phyloP scores from a whole-genome alignment of 2,329 filamentous ascomycete species.

The Paraconiothyrium brasiliense region DNA sequence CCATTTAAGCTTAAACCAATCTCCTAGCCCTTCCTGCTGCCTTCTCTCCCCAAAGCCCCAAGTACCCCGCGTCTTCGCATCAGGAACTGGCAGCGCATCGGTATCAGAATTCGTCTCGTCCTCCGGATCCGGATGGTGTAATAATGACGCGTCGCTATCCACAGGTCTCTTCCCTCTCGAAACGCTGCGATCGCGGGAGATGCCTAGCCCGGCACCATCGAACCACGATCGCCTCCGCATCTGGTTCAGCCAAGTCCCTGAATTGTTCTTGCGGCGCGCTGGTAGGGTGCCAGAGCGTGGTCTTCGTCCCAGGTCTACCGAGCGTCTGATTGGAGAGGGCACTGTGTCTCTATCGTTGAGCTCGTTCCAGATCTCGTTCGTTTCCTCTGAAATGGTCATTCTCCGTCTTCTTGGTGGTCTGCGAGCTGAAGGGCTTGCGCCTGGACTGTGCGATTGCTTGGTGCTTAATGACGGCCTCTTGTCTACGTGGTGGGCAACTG shows the following conservation, averaged over 20 bases:
- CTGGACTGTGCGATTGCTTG: slow-evolving; percentile 30
- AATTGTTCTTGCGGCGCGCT: slow-evolving; percentile 37
- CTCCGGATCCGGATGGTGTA: slow-evolving; percentile 40
- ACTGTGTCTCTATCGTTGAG: slow-evolving; percentile 69
- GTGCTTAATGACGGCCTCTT: slow-evolving; percentile 35
- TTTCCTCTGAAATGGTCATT: slow-evolving; percentile 69
- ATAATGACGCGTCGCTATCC: slow-evolving; percentile 32
- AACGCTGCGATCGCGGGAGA: slow-evolving; percentile 33
- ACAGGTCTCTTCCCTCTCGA: slow-evolving; percentile 43
- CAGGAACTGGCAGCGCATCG: slow-evolving; percentile 28
- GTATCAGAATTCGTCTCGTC: slow-evolving; percentile 43
- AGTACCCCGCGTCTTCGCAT: slow-evolving; percentile 32
- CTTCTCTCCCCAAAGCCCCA: slow-evolving; percentile 37
- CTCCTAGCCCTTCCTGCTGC: slow-evolving; percentile 37
- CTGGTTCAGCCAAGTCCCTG: slow-evolving; percentile 45
- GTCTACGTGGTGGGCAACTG: slow-evolving; percentile 31
- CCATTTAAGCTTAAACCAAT: slow-evolving; percentile 51
- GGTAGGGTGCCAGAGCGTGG: slow-evolving; percentile 47
- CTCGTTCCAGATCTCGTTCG: slow-evolving; percentile 86
- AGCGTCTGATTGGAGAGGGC: slow-evolving; percentile 40
- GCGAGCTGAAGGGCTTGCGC: slow-evolving; percentile 35
- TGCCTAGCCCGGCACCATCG: slow-evolving; percentile 33
- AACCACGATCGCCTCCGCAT: slow-evolving; percentile 50
- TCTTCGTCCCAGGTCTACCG: slow-evolving; percentile 41
- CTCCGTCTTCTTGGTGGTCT: slow-evolving; percentile 42